Base-by-base conservation (phyloP, 1,284 basidiomycete species). In the Tremellales sp. region DNA sequence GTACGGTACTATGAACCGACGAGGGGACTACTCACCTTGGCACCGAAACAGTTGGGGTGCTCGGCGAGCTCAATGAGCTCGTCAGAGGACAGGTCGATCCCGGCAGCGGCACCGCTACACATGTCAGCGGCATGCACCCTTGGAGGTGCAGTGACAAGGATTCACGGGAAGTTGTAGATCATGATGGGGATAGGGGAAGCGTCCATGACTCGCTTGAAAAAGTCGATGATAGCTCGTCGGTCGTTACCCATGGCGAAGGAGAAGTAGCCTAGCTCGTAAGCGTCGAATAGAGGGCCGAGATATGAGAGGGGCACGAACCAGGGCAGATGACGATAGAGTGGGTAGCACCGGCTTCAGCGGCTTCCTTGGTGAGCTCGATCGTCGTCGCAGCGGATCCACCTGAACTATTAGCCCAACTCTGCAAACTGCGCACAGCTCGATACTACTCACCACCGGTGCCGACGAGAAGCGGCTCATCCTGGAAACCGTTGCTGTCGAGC, bases 21-120 rank as follows among this genome's bases (percentile, higher is more conserved):
- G n/a, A n/a, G 5, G 7, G 19, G 21, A 15, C 4, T 17, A 48
- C 57, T 39, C 25, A 67, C 67, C 55, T 91, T 93, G 46, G 83
- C 84, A 52, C 89, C 90, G 56, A 91, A 87, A 62, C 90, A 89
- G 75, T 92, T 91, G 11, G 86, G 87, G 67, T 93, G 89, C 46
- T 80, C 71, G 3, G 86, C 82, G 27, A 93, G 79, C 21, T 79
- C 77, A 48, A 79, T 78, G 60, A 96, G 81, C 45, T 82, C 80
- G 70, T 93, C 89, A 0, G 87, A 89, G 69, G 88, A 85, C 48
- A 94, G 82, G 68, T 96, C 88, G 58, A 89, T 81, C 10, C 90
- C 89, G 0, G 87, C 83, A 0, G 88, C 87, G 11, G 76, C 76
- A 11, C 75, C 75, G 27, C 68, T 72, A 43, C 12, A n/a, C 25